Conservation (phyloP, 1,284 basidiomycete genomes). For the Heterobasidion occidentale region DNA sequence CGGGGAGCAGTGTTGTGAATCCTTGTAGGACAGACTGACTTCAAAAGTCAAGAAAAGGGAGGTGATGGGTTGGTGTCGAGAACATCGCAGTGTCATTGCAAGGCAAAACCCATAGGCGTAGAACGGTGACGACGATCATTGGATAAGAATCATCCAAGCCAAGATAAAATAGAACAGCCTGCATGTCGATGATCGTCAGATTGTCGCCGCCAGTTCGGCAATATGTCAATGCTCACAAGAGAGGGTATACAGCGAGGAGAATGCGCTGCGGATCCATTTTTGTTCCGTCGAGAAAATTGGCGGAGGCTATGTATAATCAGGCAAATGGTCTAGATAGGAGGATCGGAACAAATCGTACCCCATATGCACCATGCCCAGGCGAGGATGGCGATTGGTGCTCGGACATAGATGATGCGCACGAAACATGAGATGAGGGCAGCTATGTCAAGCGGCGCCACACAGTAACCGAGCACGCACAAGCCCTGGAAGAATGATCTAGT, state of each 20-base stretch:
- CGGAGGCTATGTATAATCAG: slow-evolving; percentile 52
- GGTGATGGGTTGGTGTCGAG: too few species aligned
- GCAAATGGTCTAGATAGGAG: neutral
- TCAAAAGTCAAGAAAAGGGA: too few species aligned
- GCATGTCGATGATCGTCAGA: neutral
- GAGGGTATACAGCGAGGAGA: slow-evolving; percentile 86
- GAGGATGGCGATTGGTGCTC: slow-evolving; percentile 75
- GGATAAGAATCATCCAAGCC: slow-evolving; percentile 93
- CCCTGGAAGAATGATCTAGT: slow-evolving; percentile 91
- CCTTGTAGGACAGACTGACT: too few species aligned
- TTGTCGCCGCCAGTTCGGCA: neutral
- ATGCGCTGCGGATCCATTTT: slow-evolving; percentile 85
- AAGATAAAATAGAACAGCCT: slow-evolving; percentile 82
- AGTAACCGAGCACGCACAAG: slow-evolving; percentile 87
- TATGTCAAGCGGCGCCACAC: slow-evolving; percentile 83
- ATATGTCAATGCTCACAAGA: slow-evolving; percentile 50
- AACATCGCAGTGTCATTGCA: too few species aligned
- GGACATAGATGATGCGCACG: slow-evolving; percentile 77
- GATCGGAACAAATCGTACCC: slow-evolving; percentile 49
- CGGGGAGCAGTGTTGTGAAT: too few species aligned
- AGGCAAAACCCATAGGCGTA: too few species aligned
- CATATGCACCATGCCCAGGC: slow-evolving; percentile 95
- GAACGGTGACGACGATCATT: slow-evolving; percentile 24
- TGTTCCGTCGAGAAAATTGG: slow-evolving; percentile 92
- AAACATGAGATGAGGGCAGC: slow-evolving; percentile 85